Evolutionary conservation across 495 filamentous ascomycete genomes (phyloP).

Genomic region (Choiromyces venosus): DNA sequence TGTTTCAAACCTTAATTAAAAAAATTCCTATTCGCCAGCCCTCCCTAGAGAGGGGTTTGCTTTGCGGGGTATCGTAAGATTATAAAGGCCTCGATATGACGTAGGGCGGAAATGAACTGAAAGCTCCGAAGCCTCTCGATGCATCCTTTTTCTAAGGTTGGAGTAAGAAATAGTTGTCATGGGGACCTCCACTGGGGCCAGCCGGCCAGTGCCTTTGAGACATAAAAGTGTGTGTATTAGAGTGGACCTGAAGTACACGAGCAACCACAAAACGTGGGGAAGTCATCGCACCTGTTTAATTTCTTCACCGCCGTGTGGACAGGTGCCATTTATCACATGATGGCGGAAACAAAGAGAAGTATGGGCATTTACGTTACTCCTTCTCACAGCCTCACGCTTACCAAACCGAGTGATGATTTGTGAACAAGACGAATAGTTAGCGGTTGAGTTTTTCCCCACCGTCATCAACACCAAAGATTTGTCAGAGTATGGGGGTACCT

Average conservation of each 20-base stretch:
- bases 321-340: neutral
- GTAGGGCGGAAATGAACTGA: neutral
- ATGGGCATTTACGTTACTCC: neutral
- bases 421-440: neutral
- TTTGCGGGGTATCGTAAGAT: neutral
- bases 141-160: neutral
- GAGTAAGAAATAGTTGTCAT: neutral
- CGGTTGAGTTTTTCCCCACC: neutral
- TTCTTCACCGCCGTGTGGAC: neutral
- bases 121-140: neutral
- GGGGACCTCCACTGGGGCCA: neutral
- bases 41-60: neutral
- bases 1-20: neutral
- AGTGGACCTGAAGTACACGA: neutral
- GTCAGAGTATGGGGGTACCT: neutral
- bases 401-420: neutral
- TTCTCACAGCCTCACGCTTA: neutral
- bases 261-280: neutral
- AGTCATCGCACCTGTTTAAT: neutral
- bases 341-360: neutral
- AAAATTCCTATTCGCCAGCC: neutral
- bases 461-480: neutral
- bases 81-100: neutral
- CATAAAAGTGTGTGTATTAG: neutral
- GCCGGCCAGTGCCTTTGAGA: neutral